These are phyloP conservation scores for Beta vulgaris DNA, from an alignment of 148 eudicot genomes.

Conservation along the genomic window DNA sequence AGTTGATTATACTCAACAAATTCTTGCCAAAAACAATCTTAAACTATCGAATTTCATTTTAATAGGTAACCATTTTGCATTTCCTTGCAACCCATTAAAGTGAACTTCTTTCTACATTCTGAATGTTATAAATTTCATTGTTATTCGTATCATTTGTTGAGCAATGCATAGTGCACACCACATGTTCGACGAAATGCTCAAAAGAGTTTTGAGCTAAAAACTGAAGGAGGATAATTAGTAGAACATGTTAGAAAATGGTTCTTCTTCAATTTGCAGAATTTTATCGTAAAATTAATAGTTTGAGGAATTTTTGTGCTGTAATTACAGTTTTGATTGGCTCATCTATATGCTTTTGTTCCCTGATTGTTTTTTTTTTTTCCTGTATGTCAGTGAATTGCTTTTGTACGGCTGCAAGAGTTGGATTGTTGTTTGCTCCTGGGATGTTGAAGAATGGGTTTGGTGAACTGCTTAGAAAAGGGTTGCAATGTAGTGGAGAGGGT, in stretches of 20 bases:
- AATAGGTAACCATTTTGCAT: neutral
- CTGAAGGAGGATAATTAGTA: neutral
- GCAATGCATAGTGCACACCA: constrained; percentile 3
- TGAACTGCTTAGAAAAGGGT: constrained; percentile 31
- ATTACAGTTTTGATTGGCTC: neutral
- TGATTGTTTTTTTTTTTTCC: constrained; percentile 4
- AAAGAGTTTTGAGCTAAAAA: constrained; percentile 3
- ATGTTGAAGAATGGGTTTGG: constrained; percentile 46
- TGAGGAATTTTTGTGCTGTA: neutral
- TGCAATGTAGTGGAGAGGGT: constrained; percentile 31
- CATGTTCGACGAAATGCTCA: constrained; percentile 29
- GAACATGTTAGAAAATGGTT: neutral
- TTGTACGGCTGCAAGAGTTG: constrained; percentile 7
- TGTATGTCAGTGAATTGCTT: constrained; percentile 1
- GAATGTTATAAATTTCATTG: neutral
- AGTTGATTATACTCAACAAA: neutral
- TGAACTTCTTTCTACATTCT: neutral
- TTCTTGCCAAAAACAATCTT: neutral
- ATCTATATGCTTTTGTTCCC: neutral
- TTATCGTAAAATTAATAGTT: neutral
- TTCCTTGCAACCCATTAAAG: neutral
- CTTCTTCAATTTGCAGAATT: neutral
- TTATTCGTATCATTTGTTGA: neutral
- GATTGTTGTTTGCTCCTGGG: neutral
- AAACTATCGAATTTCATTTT: neutral